Base-by-base conservation (phyloP, 805 yeast genomes). In the Candida gorgasii region DNA sequence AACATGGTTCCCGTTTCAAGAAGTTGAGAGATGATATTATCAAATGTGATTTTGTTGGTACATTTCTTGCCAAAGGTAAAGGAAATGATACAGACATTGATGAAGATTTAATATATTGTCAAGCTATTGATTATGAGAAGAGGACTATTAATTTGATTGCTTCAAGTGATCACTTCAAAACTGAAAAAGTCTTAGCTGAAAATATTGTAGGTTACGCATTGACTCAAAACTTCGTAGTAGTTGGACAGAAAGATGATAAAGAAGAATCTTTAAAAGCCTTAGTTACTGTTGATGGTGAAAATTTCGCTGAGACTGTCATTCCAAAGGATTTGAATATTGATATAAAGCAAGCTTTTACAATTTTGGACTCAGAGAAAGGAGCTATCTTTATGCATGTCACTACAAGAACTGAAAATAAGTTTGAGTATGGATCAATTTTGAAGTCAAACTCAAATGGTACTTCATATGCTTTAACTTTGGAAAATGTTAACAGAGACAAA, bases 391-490 rank as follows among this genome's bases (percentile, higher is more conserved):
- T 93, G 63, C 97, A 89, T 59, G 85, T 89, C 6, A 86, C 96
- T 3, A 84, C 90, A 0, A 71, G 72, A 51, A 57, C 65, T 14
- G 72, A 66, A 9, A 34, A 53, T 1, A 79, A 75, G 12, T 54
- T 64, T 8, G 93, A 88, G 54, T 82, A 60, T 59, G 99, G 99
- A 13, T 73, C 88, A 0, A 65, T 93, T 14, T 69, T 93, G 56
- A 92, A 92, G 56, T 88, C 96, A 2, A 90, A 92, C 62, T 87
- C 86, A 14, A 88, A 89, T 53, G 99, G 99, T 47, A 89, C 97
- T 0, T 79, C 85, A 5, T 90, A 87, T 58, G 88, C 85, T 2
- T 65, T 80, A 28, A 69, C 89, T 2, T 71, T 85, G 46, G 76
- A 74, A 8, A 65, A 78, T 43, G 97, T 89, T 13, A 93, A 90